A percentile compares a stretch with the other conserved stretches of the same genome.
These are phyloP conservation scores for Nemania serpens DNA, from an alignment of 2,329 filamentous ascomycete genomes.

Conservation along the genomic window DNA sequence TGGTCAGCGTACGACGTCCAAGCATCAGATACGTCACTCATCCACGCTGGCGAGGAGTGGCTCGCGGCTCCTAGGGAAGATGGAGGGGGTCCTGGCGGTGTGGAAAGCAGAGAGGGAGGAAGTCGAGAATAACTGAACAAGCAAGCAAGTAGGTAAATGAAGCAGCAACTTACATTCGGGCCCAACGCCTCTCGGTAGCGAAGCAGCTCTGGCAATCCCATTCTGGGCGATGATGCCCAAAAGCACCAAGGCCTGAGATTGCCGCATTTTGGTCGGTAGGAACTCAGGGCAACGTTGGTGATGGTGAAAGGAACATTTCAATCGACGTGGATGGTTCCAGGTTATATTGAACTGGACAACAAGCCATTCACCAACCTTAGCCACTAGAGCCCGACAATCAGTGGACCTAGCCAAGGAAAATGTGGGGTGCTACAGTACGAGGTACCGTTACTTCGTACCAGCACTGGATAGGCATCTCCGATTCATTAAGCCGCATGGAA, in stretches of 20 bases:
- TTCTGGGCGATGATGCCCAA: slow-evolving; percentile 54
- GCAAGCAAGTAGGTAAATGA: background rate
- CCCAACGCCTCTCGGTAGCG: slow-evolving; percentile 80
- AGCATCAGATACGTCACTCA: background rate
- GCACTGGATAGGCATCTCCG: too few relatives aligned
- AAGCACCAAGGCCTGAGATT: slow-evolving; percentile 55
- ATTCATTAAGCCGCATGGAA: too few relatives aligned
- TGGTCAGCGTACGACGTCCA: slow-evolving; percentile 24
- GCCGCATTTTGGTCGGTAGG: slow-evolving; percentile 50
- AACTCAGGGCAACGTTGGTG: slow-evolving; percentile 14
- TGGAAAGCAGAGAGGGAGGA: background rate
- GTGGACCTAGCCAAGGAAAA: too few relatives aligned
- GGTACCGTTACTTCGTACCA: too few relatives aligned
- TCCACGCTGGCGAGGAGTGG: background rate
- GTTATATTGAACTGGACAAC: slow-evolving; percentile 11
- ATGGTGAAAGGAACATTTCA: slow-evolving; percentile 24
- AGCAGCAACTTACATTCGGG: slow-evolving; percentile 77
- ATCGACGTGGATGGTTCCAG: background rate
- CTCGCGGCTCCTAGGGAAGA: background rate
- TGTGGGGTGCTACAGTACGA: too few relatives aligned
- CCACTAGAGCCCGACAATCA: too few relatives aligned
- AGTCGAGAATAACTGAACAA: background rate
- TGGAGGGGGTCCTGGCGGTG: background rate
- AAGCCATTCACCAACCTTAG: background rate
- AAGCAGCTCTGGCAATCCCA: slow-evolving; percentile 63